Conservation (phyloP, 306 rosid genomes). For the Hippophae rhamnoides region DNA sequence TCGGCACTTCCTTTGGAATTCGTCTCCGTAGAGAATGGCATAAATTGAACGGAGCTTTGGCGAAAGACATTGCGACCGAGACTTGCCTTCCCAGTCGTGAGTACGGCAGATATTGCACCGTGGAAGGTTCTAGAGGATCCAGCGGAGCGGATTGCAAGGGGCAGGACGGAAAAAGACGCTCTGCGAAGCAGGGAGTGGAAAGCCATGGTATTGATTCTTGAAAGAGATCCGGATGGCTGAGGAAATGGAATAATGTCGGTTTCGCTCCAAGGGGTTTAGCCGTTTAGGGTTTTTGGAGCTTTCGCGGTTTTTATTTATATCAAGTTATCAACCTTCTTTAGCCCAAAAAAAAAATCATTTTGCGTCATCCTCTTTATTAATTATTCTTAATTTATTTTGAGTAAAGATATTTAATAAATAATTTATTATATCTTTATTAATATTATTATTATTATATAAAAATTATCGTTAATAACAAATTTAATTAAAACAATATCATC, state of each 20-base stretch:
- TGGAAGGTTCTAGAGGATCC: constrained; percentile 43
- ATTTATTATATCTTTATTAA: too few species aligned
- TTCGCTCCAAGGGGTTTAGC: background rate
- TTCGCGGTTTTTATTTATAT: too few species aligned
- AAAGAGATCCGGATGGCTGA: background rate
- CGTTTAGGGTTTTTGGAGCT: background rate
- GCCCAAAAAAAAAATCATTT: too few species aligned
- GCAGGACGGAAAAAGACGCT: constrained; percentile 35
- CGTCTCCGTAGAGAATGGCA: constrained; percentile 31
- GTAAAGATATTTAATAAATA: too few species aligned
- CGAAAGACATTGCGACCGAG: constrained; percentile 17
- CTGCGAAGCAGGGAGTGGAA: constrained; percentile 54
- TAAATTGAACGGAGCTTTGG: constrained; percentile 24
- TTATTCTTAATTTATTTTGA: too few species aligned
- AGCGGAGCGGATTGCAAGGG: constrained; percentile 30
- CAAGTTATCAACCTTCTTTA: too few species aligned
- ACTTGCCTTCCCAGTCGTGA: constrained; percentile 13
- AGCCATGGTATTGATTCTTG: constrained; percentile 29
- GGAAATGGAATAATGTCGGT: background rate
- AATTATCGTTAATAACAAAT: too few species aligned
- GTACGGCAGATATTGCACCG: constrained; percentile 24
- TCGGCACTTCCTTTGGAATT: constrained; percentile 25
- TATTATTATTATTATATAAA: too few species aligned
- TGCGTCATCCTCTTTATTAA: too few species aligned
- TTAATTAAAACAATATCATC: too few species aligned